These are phyloP conservation scores for Lichtheimia corymbifera DNA, from an alignment of 371 early-diverging fungal species.

Conservation along the genomic window DNA sequence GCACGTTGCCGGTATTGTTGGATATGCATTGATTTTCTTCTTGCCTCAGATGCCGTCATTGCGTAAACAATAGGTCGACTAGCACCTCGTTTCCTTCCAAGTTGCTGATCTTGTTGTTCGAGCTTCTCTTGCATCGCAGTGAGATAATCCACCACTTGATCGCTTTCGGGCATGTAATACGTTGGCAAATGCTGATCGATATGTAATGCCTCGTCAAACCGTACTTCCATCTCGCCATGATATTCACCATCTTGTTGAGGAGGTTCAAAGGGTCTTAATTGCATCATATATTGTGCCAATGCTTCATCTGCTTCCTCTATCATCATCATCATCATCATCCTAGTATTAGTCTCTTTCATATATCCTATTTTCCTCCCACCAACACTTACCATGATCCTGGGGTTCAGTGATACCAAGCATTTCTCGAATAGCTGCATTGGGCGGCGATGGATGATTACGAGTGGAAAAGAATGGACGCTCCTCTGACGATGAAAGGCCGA, in stretches of 20 bases:
- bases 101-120: constrained; percentile 4
- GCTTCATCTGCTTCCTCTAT: constrained; percentile 27
- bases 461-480: constrained; percentile 41
- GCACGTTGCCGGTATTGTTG: constrained; percentile 14
- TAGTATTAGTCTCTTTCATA: neutral
- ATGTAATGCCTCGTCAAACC: constrained; percentile 5
- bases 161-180: constrained; percentile 47
- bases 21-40: constrained; percentile 7
- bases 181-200: constrained; percentile 27
- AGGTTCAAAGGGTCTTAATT: constrained; percentile 35
- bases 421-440: constrained; percentile 8
- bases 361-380: constrained; percentile 12
- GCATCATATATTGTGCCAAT: constrained; percentile 32
- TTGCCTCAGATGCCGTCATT: constrained; percentile 5
- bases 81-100: constrained; percentile 12
- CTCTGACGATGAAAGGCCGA: constrained; percentile 39
- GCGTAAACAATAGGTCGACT: constrained; percentile 7
- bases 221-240: neutral
- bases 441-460: constrained; percentile 5
- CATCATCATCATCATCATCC: no score
- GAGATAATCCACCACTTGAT: constrained; percentile 41
- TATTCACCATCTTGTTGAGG: constrained; percentile 15
- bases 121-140: constrained; percentile 30
- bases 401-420: constrained; percentile 13
- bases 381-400: constrained; percentile 5